phyloP scores from a whole-genome alignment of 2,329 filamentous ascomycete genomes.

The Pseudophaeomoniella oleicola region DNA sequence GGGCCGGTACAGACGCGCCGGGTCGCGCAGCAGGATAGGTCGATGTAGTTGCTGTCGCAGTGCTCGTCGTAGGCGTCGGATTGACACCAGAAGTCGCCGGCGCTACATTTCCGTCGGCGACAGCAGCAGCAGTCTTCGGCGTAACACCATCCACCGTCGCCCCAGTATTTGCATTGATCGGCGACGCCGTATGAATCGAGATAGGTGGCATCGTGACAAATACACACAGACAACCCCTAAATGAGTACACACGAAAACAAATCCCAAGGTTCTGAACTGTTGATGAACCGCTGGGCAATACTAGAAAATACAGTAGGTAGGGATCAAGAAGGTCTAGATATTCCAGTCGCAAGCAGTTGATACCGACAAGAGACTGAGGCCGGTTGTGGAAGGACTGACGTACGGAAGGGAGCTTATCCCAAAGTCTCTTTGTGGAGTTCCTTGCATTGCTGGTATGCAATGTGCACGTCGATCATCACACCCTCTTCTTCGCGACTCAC shows the following conservation, averaged over 20 bases:
- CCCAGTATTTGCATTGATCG: conserved; percentile 10
- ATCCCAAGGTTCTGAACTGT: neutral
- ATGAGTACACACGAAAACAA: neutral
- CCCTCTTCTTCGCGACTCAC: neutral
- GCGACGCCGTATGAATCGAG: conserved; percentile 9
- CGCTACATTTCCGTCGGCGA: neutral
- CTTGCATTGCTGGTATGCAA: neutral
- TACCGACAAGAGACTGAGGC: neutral
- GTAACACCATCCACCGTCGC: conserved; percentile 5
- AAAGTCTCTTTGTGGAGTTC: no score
- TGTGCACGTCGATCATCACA: no score
- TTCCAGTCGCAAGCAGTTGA: neutral
- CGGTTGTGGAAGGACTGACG: neutral
- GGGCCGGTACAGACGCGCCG: conserved; percentile 7
- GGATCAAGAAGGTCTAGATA: neutral
- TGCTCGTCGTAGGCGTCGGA: conserved; percentile 2
- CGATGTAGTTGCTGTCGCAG: neutral
- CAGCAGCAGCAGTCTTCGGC: neutral
- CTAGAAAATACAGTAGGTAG: neutral
- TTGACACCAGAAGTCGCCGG: conserved; percentile 1
- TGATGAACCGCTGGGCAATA: neutral
- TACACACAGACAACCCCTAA: neutral
- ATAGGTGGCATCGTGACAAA: conserved; percentile 2
- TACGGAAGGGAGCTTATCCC: neutral
- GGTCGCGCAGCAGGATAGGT: conserved; percentile 5